Percentiles rank a stretch among this genome's conserved stretches.
Evolutionary conservation across 129 eudicot species (phyloP).

Genomic region (Lactuca saligna): DNA sequence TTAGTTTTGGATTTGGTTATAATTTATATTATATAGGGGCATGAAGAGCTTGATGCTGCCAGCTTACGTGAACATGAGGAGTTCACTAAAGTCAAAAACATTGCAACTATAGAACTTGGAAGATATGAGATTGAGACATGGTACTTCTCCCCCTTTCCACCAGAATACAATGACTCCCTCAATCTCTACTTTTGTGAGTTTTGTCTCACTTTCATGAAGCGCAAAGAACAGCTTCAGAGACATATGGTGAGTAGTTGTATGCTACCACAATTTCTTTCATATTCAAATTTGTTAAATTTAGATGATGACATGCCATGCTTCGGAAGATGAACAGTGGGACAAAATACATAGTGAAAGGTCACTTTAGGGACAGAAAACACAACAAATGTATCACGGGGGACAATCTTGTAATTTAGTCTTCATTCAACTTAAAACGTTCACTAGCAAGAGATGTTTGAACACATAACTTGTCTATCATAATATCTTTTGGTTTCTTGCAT

Average conservation of each 20-base stretch:
- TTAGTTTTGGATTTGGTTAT: not conserved
- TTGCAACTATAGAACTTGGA: slow-evolving; percentile 93
- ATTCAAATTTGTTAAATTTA: slow-evolving; percentile 8
- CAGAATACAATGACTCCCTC: slow-evolving; percentile 88
- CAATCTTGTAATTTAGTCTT: too few species aligned
- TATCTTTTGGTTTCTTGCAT: not conserved
- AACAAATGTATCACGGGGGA: too few species aligned
- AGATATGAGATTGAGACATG: slow-evolving; percentile 97
- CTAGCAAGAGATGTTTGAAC: too few species aligned
- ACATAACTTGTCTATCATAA: not conserved
- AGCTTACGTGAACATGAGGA: slow-evolving; percentile 99
- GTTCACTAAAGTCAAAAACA: slow-evolving; percentile 93
- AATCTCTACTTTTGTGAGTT: slow-evolving; percentile 96
- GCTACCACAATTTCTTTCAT: not conserved
- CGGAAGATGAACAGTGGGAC: not conserved
- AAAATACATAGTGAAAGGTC: too few species aligned
- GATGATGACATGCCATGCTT: slow-evolving; percentile 5
- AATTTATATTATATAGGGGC: slow-evolving; percentile 52
- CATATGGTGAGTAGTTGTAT: slow-evolving; percentile 67
- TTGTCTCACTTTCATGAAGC: slow-evolving; percentile 97
- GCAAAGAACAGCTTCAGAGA: slow-evolving; percentile 94
- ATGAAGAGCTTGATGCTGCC: slow-evolving; percentile 98
- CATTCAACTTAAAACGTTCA: too few species aligned
- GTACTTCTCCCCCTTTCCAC: slow-evolving; percentile 98
- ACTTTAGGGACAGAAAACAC: too few species aligned